Conservation (phyloP, 83 land plant genomes). For the Isoetes engelmannii region DNA sequence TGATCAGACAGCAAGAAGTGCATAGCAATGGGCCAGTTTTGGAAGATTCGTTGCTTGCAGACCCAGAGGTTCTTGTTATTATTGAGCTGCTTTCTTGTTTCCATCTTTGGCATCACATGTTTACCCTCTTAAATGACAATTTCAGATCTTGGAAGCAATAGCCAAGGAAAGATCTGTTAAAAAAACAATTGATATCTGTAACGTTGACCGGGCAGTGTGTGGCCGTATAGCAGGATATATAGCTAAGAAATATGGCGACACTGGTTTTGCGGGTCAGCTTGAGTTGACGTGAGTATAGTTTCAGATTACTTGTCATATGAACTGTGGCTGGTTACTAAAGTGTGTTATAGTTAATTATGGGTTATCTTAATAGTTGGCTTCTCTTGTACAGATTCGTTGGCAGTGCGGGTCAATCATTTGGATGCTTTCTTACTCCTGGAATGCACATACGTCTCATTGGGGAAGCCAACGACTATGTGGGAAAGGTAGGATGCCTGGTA, state of each 20-base stretch:
- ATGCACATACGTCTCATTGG: constrained; percentile 84
- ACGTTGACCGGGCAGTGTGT: constrained; percentile 91
- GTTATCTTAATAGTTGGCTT: not conserved
- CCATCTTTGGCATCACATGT: not conserved
- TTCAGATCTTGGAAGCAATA: constrained; percentile 80
- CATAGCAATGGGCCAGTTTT: constrained; percentile 87
- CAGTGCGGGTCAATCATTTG: constrained; percentile 99
- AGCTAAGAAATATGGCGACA: constrained; percentile 94
- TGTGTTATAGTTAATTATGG: not conserved
- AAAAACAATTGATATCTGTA: constrained; percentile 60
- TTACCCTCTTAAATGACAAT: not conserved
- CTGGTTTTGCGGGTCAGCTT: constrained; percentile 93
- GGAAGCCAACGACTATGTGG: constrained; percentile 98
- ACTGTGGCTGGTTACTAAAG: constrained; percentile 5
- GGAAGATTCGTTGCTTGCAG: constrained; percentile 77
- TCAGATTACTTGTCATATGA: constrained; percentile 8
- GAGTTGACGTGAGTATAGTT: constrained; percentile 60
- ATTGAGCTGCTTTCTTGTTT: not conserved
- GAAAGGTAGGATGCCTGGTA: constrained; percentile 54
- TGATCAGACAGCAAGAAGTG: constrained; percentile 72
- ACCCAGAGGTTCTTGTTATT: constrained; percentile 62
- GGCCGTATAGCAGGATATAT: constrained; percentile 88
- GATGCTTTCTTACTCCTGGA: constrained; percentile 85
- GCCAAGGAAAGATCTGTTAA: constrained; percentile 62
- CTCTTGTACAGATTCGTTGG: constrained; percentile 59